These are phyloP conservation scores for Cercospora sp. DNA, from an alignment of 2,329 filamentous ascomycete genomes.

Conservation along the genomic window DNA sequence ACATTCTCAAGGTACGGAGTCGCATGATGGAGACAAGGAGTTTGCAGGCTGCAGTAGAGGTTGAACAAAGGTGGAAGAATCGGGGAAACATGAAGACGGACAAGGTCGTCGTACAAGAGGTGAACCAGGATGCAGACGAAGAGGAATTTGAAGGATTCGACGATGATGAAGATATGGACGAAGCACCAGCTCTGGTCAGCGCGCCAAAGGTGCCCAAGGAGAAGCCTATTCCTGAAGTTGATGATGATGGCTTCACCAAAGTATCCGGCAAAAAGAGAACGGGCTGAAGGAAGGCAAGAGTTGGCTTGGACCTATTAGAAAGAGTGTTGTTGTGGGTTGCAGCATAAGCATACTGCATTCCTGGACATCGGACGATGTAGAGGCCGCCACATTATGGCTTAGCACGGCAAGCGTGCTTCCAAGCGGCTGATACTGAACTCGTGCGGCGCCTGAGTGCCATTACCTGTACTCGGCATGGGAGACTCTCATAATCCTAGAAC, in stretches of 20 bases:
- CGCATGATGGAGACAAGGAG: conserved; percentile 66
- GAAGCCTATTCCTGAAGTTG: conserved; percentile 59
- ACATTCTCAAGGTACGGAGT: conserved; percentile 67
- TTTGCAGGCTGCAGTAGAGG: conserved; percentile 80
- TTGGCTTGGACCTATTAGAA: not conserved
- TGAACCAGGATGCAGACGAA: conserved; percentile 55
- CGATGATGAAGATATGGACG: conserved; percentile 56
- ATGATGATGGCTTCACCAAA: conserved; percentile 45
- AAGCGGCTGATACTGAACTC: not conserved
- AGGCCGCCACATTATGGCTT: not conserved
- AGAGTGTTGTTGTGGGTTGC: not conserved
- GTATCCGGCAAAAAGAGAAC: conserved; percentile 42
- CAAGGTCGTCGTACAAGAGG: conserved; percentile 60
- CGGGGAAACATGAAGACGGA: conserved; percentile 61
- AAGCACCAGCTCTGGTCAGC: conserved; percentile 62
- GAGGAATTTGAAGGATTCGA: conserved; percentile 51
- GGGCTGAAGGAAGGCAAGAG: not conserved
- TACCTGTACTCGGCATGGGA: not conserved
- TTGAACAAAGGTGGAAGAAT: conserved; percentile 70
- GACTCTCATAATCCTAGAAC: not conserved
- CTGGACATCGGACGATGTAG: not conserved
- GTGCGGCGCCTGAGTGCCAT: not conserved
- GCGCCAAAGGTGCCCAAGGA: conserved; percentile 48
- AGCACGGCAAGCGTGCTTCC: not conserved
- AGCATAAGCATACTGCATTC: not conserved